Base-by-base conservation (phyloP, 169 alveolate species). In the Babesia caballi region DNA sequence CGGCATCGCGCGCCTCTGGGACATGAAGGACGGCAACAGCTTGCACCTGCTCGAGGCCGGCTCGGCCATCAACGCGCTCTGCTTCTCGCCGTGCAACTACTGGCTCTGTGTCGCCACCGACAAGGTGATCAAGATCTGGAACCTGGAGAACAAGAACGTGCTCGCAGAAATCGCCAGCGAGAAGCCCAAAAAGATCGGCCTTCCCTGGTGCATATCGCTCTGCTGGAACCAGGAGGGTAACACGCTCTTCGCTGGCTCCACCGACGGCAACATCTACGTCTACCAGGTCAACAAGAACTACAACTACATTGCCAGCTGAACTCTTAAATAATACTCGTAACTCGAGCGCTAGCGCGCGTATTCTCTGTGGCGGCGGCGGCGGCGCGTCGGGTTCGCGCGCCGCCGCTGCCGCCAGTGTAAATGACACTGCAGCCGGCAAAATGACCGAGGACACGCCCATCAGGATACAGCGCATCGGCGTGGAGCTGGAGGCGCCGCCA, bases 81-180 rank as follows among this genome's bases (percentile, higher is more conserved):
- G 97, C 86, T 95, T 95, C 94, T 94, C 98, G 47, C 98, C 98
- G 46, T 91, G 95, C 89, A 94, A 94, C 90, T 95, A 95, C 88
- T 95, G 98, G 98, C 94, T 95, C 49, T 93, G 97, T 76, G 98
- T 97, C 5, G 98, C 97, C 63, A 95, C 98, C 14, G 97, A 95
- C 91, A 93, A 92, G 75, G 88, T 93, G 66, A 94, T 95, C 70
- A 92, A 95, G 92, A 91, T 93, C 49, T 95, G 98, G 98, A 96
- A 95, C 65, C 78, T 95, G 84, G 98, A 95, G 90, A 94, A 94
- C 92, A 95, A 95, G 92, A 85, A 89, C 53, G 93, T 94, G 59
- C 89, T 94, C 40, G 95, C 96, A 23, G 97, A 94, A 83, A 92
- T 95, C 50, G 85, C 90, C 67, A 95, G 96, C 58, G 95, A 86